Evolutionary conservation across 495 filamentous ascomycete species (phyloP).

Genomic region (Trichoderma orchidacearum): DNA sequence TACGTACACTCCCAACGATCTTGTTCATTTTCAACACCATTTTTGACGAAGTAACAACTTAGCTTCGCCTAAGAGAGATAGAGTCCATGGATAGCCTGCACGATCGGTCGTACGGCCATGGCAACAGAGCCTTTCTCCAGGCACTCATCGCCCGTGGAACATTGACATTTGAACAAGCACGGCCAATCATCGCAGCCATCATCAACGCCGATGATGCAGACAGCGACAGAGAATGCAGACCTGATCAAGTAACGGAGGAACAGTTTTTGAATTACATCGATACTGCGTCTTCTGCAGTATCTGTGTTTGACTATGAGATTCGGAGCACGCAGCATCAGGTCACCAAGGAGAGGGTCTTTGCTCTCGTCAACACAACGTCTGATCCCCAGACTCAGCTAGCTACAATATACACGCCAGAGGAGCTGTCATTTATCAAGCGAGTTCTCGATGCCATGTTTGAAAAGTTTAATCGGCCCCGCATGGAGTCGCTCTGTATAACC

Average conservation of each 20-base stretch:
- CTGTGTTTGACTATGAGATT: constrained; percentile 78
- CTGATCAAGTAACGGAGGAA: constrained; percentile 49
- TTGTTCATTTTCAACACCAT: too few relatives aligned
- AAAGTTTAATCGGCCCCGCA: constrained; percentile 56
- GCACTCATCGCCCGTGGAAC: constrained; percentile 67
- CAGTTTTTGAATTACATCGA: constrained; percentile 56
- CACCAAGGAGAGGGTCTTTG: constrained; percentile 41
- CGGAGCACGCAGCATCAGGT: constrained; percentile 53
- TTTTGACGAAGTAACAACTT: too few relatives aligned
- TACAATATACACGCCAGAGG: constrained; percentile 68
- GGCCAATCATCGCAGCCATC: constrained; percentile 65
- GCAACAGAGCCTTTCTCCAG: constrained; percentile 87
- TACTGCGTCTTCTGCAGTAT: constrained; percentile 55
- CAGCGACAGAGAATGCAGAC: constrained; percentile 6
- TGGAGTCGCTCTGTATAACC: constrained; percentile 69
- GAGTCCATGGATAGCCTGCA: not conserved
- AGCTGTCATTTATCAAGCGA: constrained; percentile 80
- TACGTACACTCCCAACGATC: too few relatives aligned
- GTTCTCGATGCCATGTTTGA: constrained; percentile 90
- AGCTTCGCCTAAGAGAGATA: not conserved
- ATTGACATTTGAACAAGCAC: constrained; percentile 60
- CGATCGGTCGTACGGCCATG: constrained; percentile 30
- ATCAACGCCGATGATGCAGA: constrained; percentile 14
- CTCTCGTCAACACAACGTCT: constrained; percentile 77
- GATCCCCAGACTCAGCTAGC: constrained; percentile 76